These are phyloP conservation scores for Aureobasidium sp. DNA, from an alignment of 2,329 filamentous ascomycete genomes.

Conservation along the genomic window DNA sequence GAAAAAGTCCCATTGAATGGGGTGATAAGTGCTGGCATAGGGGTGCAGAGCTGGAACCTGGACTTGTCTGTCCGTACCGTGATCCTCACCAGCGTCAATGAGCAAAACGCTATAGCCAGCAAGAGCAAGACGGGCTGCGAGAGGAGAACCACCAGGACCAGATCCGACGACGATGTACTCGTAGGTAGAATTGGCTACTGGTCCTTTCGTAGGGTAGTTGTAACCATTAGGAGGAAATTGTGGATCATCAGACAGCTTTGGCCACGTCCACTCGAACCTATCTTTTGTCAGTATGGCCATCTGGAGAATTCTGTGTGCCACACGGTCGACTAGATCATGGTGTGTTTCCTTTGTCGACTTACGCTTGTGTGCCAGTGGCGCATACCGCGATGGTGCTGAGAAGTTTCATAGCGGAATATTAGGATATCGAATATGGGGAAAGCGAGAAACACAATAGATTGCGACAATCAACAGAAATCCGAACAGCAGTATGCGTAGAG, in stretches of 20 bases:
- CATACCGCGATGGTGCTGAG: not conserved
- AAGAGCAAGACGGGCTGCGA: conserved; percentile 53
- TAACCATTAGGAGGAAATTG: conserved; percentile 1
- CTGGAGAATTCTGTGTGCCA: no score
- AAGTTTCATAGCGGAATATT: not conserved
- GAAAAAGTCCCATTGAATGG: conserved; percentile 56
- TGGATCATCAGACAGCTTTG: not conserved
- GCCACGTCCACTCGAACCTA: conserved; percentile 8
- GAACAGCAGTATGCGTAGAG: no score
- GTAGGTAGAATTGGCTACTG: conserved; percentile 32
- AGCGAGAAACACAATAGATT: no score
- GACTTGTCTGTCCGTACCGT: conserved; percentile 44
- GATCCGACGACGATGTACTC: conserved; percentile 59
- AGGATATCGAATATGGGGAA: not conserved
- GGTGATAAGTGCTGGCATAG: conserved; percentile 48
- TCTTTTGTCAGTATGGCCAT: not conserved
- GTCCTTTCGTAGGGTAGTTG: not conserved
- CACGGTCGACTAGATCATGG: no score
- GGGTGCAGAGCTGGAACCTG: conserved; percentile 49
- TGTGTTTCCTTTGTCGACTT: not conserved
- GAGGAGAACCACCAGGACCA: conserved; percentile 52
- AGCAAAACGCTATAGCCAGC: conserved; percentile 55
- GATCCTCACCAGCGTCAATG: conserved; percentile 54
- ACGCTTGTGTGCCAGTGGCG: not conserved
- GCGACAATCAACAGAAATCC: not conserved